These are phyloP conservation scores for Suillus fuscotomentosus DNA, from an alignment of 768 basidiomycete species.

Conservation along the genomic window DNA sequence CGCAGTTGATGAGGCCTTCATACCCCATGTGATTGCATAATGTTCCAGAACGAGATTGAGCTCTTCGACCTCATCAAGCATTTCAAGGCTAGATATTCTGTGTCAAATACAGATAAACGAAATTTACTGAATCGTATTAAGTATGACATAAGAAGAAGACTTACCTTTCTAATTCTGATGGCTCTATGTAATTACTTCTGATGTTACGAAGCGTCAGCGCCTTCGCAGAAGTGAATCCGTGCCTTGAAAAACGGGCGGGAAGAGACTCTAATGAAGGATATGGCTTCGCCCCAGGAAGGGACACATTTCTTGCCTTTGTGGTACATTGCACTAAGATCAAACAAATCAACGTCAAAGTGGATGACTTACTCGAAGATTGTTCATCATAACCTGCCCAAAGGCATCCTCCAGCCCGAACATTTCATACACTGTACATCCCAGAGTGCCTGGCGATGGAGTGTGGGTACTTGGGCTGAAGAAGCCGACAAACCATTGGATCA, in stretches of 20 bases:
- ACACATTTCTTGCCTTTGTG: slow-evolving; percentile 63
- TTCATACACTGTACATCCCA: slow-evolving; percentile 79
- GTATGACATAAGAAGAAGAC: slow-evolving; percentile 11
- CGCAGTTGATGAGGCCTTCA: slow-evolving; percentile 5
- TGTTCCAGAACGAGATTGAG: slow-evolving; percentile 86
- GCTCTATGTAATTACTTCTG: slow-evolving; percentile 45
- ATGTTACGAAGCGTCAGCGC: slow-evolving; percentile 74
- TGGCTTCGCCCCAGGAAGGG: slow-evolving; percentile 69
- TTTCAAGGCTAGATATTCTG: slow-evolving; percentile 79
- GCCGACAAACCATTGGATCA: slow-evolving; percentile 75
- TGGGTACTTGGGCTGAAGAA: slow-evolving; percentile 34
- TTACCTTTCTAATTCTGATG: slow-evolving; percentile 58
- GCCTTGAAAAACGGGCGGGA: slow-evolving; percentile 51
- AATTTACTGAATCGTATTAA: not conserved
- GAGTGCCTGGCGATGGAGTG: slow-evolving; percentile 8
- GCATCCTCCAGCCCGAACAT: slow-evolving; percentile 88
- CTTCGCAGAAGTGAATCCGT: slow-evolving; percentile 52
- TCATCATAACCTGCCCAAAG: slow-evolving; percentile 92
- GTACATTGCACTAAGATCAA: not conserved
- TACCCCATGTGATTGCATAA: slow-evolving; percentile 82
- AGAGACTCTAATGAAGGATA: slow-evolving; percentile 60
- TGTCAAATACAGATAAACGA: not conserved
- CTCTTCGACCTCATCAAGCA: slow-evolving; percentile 94
- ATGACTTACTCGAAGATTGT: slow-evolving; percentile 70
- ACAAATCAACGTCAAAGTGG: not conserved